phyloP scores from a whole-genome alignment of 2,329 filamentous ascomycete species.

The Achaetomium macrosporum region DNA sequence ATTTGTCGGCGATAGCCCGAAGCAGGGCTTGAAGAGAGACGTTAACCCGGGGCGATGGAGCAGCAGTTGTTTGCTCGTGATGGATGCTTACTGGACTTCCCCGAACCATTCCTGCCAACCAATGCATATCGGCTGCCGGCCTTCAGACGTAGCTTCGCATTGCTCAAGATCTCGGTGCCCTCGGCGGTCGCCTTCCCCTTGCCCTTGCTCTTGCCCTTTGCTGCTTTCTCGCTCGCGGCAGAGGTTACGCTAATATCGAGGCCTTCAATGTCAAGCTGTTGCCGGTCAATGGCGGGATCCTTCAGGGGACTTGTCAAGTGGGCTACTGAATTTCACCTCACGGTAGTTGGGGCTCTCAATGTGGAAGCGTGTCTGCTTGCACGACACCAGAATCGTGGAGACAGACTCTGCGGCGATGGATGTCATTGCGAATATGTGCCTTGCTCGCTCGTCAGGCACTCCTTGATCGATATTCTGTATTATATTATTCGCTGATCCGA shows the following conservation, averaged over 20 bases:
- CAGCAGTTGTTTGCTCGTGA: background rate
- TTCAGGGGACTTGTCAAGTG: slow-evolving; percentile 43
- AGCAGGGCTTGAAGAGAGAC: slow-evolving; percentile 53
- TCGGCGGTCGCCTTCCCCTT: slow-evolving; percentile 39
- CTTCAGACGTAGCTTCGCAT: slow-evolving; percentile 66
- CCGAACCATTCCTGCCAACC: slow-evolving; percentile 73
- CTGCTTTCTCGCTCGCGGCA: slow-evolving; percentile 27
- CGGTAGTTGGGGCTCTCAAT: slow-evolving; percentile 49
- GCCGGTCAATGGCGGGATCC: slow-evolving; percentile 47
- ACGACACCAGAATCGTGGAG: slow-evolving; percentile 54
- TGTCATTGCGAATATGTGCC: slow-evolving; percentile 18
- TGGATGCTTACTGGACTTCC: slow-evolving; percentile 68
- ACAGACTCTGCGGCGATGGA: slow-evolving; percentile 44
- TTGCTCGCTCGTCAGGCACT: too few species aligned
- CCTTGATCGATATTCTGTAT: background rate
- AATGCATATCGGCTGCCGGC: slow-evolving; percentile 70
- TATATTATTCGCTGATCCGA: too few species aligned
- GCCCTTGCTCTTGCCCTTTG: slow-evolving; percentile 30
- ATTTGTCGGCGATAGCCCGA: slow-evolving; percentile 68
- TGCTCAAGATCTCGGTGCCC: slow-evolving; percentile 61
- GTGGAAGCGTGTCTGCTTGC: slow-evolving; percentile 63
- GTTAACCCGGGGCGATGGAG: background rate
- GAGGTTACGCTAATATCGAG: slow-evolving; percentile 62
- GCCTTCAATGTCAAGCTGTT: slow-evolving; percentile 63
- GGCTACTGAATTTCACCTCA: slow-evolving; percentile 39